Evolutionary conservation across 129 eudicot genomes (phyloP).

Genomic region (Heracleum sosnowskyi): DNA sequence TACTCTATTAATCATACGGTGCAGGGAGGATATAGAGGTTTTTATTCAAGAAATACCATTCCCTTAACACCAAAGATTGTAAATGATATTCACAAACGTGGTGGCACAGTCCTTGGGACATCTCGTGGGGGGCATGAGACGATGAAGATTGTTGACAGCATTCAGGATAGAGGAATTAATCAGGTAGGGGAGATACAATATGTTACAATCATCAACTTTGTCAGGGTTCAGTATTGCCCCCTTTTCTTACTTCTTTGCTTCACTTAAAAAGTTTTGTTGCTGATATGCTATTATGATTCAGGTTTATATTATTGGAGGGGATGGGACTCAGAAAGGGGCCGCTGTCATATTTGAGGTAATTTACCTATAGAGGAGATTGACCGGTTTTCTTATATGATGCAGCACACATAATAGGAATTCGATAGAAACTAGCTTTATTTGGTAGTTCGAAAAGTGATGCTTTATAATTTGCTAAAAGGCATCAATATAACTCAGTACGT

Average conservation of each 20-base stretch:
- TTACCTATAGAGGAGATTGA: background rate
- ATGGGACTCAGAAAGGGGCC: conserved; percentile 88
- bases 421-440: background rate
- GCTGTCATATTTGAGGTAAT: conserved; percentile 67
- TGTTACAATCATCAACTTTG: background rate
- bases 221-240: background rate
- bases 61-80: conserved; percentile 67
- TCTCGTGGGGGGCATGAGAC: conserved; percentile 93
- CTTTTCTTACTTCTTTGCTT: conserved; percentile 6
- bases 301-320: conserved; percentile 90
- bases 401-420: background rate
- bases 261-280: background rate
- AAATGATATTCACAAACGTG: conserved; percentile 89
- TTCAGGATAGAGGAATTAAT: conserved; percentile 86
- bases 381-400: background rate
- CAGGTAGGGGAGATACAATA: conserved; percentile 35
- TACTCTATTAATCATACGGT: conserved; percentile 4
- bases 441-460: conserved; percentile 1
- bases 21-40: conserved; percentile 95
- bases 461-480: background rate
- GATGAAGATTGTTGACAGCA: conserved; percentile 78
- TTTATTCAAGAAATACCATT: conserved; percentile 68
- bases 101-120: conserved; percentile 83
- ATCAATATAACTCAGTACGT: background rate
- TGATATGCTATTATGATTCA: conserved; percentile 26